Percentiles rank a stretch among this genome's conserved stretches.
These are phyloP conservation scores for Colletotrichum tofieldiae DNA, from an alignment of 2,329 filamentous ascomycete species.

Conservation along the genomic window DNA sequence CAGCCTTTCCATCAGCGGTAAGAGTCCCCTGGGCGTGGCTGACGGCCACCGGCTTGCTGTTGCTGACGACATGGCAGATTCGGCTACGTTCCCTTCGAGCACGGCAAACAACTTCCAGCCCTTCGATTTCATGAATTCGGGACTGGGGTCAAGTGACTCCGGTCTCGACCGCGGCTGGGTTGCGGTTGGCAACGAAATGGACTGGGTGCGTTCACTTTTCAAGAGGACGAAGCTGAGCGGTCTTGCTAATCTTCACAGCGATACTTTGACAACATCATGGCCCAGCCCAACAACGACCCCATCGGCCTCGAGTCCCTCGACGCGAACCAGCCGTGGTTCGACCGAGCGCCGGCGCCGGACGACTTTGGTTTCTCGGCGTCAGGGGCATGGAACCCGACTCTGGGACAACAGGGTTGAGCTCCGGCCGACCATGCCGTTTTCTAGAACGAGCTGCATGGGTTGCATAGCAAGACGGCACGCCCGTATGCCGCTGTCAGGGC, in stretches of 20 bases:
- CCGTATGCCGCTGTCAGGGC: slow-evolving; percentile 27
- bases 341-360: slow-evolving; percentile 21
- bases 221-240: not conserved
- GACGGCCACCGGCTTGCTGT: not conserved
- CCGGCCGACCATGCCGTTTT: slow-evolving; percentile 8
- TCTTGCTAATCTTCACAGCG: slow-evolving; percentile 29
- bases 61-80: slow-evolving; percentile 20
- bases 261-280: slow-evolving; percentile 43
- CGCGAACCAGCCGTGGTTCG: slow-evolving; percentile 29
- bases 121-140: slow-evolving; percentile 34
- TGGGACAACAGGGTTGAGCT: slow-evolving; percentile 26
- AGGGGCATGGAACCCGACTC: slow-evolving; percentile 26
- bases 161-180: slow-evolving; percentile 57
- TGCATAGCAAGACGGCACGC: slow-evolving; percentile 6
- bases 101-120: slow-evolving; percentile 30
- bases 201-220: slow-evolving; percentile 53
- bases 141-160: slow-evolving; percentile 44
- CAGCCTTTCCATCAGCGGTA: slow-evolving; percentile 40
- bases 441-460: slow-evolving; percentile 16
- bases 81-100: slow-evolving; percentile 1
- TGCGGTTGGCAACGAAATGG: slow-evolving; percentile 52
- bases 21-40: not conserved
- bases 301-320: slow-evolving; percentile 29
- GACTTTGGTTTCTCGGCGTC: slow-evolving; percentile 31
- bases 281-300: slow-evolving; percentile 30